These are phyloP conservation scores for Dendryphion nanum DNA, from an alignment of 2,329 filamentous ascomycete genomes.

Conservation along the genomic window DNA sequence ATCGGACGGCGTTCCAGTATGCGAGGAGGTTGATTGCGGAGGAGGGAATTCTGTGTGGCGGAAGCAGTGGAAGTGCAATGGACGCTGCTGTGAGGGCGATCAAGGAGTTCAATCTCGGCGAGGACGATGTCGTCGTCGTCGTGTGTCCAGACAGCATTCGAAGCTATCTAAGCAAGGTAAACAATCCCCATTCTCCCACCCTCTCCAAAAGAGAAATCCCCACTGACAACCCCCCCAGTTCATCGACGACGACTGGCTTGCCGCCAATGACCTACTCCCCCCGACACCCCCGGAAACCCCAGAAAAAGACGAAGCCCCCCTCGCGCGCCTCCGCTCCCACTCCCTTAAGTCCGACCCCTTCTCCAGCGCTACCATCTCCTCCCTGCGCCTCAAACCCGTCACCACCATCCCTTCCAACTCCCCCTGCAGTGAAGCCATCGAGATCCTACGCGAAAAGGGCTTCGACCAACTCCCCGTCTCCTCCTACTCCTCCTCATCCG, in stretches of 20 bases:
- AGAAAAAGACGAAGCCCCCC: slow-evolving; percentile 20
- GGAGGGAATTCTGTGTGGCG: slow-evolving; percentile 89
- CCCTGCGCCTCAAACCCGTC: slow-evolving; percentile 87
- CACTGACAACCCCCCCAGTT: slow-evolving; percentile 56
- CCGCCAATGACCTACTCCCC: slow-evolving; percentile 87
- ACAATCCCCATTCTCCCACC: slow-evolving; percentile 2
- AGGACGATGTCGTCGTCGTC: slow-evolving; percentile 86
- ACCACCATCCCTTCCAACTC: slow-evolving; percentile 74
- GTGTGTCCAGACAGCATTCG: slow-evolving; percentile 93
- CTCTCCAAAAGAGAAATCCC: background rate
- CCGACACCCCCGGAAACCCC: slow-evolving; percentile 51
- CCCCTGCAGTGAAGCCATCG: slow-evolving; percentile 81
- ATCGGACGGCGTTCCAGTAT: slow-evolving; percentile 84
- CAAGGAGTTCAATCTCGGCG: slow-evolving; percentile 72
- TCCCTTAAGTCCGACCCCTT: slow-evolving; percentile 63
- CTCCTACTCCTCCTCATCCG: slow-evolving; percentile 47
- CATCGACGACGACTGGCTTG: slow-evolving; percentile 97
- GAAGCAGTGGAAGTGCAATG: slow-evolving; percentile 90
- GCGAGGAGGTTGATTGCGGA: slow-evolving; percentile 90
- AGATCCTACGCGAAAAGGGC: slow-evolving; percentile 96
- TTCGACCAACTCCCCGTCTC: slow-evolving; percentile 97
- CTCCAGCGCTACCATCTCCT: slow-evolving; percentile 72
- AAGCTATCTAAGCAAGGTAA: slow-evolving; percentile 87
- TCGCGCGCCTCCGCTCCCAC: slow-evolving; percentile 39
- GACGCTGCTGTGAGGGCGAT: slow-evolving; percentile 75